Percentiles rank a stretch among this genome's conserved stretches.
Conservation (phyloP, 306 rosid species). For the Carpinus viminea region DNA sequence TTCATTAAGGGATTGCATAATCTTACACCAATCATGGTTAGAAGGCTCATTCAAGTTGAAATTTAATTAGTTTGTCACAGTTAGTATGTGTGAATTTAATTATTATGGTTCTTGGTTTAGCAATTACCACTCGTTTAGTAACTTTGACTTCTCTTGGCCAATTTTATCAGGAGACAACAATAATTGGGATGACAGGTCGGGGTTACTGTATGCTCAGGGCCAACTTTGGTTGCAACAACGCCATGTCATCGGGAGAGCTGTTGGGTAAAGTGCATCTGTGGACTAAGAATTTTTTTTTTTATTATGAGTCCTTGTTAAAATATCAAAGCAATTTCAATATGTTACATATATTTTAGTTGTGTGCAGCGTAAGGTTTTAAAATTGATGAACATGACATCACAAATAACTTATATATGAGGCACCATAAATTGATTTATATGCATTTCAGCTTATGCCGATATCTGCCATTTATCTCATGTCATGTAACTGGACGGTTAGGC, state of each 20-base stretch:
- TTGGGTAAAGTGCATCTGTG: slow-evolving; percentile 45
- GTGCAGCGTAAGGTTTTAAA: not conserved
- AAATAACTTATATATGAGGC: not conserved
- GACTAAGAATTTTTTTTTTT: not conserved
- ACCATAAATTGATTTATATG: not conserved
- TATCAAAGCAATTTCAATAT: not conserved
- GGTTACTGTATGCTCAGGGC: slow-evolving; percentile 49
- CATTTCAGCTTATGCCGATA: not conserved
- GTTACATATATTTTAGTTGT: not conserved
- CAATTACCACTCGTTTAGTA: not conserved
- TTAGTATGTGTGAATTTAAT: slow-evolving; percentile 4
- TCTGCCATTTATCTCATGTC: not conserved
- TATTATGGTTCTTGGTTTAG: not conserved
- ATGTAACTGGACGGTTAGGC: not conserved
- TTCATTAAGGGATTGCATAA: not conserved
- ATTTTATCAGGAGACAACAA: slow-evolving; percentile 70
- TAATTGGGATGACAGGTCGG: slow-evolving; percentile 41
- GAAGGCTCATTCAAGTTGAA: not conserved
- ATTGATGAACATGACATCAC: not conserved
- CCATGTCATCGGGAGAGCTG: slow-evolving; percentile 76
- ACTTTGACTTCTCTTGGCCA: slow-evolving; percentile 4
- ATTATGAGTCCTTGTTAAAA: not conserved
- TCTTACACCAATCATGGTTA: not conserved
- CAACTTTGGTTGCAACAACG: slow-evolving; percentile 68
- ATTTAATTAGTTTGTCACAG: not conserved